These are phyloP conservation scores for Cylindrotheca closterium DNA, from an alignment of 108 stramenopile genomes.

Conservation along the genomic window DNA sequence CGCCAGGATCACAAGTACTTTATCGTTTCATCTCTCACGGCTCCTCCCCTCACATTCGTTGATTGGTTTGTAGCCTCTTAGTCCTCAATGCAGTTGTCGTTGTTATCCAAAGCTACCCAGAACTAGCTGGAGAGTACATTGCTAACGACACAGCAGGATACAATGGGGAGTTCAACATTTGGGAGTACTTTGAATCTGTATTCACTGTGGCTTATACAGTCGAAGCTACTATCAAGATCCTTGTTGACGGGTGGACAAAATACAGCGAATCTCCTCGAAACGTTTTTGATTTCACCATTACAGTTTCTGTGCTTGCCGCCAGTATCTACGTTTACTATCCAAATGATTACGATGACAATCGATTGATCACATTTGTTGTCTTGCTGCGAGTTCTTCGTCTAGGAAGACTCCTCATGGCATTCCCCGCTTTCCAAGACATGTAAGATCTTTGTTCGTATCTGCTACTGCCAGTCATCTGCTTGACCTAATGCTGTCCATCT, in stretches of 20 bases:
- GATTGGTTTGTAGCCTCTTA: slow-evolving; percentile 33
- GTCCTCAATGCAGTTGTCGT: slow-evolving; percentile 69
- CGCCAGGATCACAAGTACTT: too few species aligned
- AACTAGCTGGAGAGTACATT: slow-evolving; percentile 50
- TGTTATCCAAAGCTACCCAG: slow-evolving; percentile 66
- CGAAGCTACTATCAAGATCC: slow-evolving; percentile 64
- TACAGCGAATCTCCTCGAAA: slow-evolving; percentile 60
- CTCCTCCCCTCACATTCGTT: too few species aligned
- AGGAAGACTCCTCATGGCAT: slow-evolving; percentile 50
- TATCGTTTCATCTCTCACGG: too few species aligned
- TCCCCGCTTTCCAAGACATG: slow-evolving; percentile 41
- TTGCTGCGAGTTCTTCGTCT: slow-evolving; percentile 79
- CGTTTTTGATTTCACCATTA: slow-evolving; percentile 69
- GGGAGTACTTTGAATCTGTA: slow-evolving; percentile 58
- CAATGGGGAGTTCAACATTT: slow-evolving; percentile 48
- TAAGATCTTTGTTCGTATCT: slow-evolving; percentile 47
- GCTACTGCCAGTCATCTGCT: slow-evolving; percentile 47
- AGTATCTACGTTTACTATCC: slow-evolving; percentile 71
- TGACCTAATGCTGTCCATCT: too few species aligned
- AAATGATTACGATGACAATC: slow-evolving; percentile 51
- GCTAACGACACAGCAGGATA: slow-evolving; percentile 20
- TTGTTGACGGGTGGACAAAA: slow-evolving; percentile 59
- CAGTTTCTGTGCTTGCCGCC: slow-evolving; percentile 50
- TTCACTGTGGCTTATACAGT: slow-evolving; percentile 67
- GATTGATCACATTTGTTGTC: slow-evolving; percentile 65